Evolutionary conservation across 257 asterid species (phyloP).

Genomic region (Solanum chiquidenum): DNA sequence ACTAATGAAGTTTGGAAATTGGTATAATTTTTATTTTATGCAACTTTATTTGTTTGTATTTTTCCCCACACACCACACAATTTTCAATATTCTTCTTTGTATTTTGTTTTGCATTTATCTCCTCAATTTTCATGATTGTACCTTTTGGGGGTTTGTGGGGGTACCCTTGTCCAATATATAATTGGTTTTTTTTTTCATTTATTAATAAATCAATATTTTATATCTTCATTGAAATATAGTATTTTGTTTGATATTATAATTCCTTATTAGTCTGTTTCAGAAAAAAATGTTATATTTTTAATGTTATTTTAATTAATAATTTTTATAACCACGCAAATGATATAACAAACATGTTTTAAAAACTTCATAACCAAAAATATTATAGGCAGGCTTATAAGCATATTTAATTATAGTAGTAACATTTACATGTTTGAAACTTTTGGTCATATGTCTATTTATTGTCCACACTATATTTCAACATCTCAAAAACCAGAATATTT

Average conservation of each 20-base stretch:
- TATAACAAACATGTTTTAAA: no score
- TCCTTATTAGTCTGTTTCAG: no score
- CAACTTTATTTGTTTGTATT: neutral
- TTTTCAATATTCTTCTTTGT: neutral
- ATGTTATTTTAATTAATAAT: no score
- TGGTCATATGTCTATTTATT: neutral
- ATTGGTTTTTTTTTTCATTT: neutral
- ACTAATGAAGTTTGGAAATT: neutral
- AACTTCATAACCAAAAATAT: neutral
- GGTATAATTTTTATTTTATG: neutral
- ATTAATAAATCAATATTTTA: no score
- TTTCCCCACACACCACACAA: neutral
- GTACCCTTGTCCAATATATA: neutral
- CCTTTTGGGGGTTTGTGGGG: neutral
- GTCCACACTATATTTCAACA: neutral
- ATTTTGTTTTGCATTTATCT: neutral
- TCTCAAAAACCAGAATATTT: neutral
- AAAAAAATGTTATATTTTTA: fast-evolving
- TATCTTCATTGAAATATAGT: neutral
- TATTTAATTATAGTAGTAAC: neutral
- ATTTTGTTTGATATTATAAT: no score
- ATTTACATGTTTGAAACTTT: neutral
- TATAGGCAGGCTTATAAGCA: neutral
- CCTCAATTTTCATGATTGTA: neutral
- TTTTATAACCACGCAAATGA: neutral